phyloP scores from a whole-genome alignment of 2,329 filamentous ascomycete species.

The Fusarium siculi region DNA sequence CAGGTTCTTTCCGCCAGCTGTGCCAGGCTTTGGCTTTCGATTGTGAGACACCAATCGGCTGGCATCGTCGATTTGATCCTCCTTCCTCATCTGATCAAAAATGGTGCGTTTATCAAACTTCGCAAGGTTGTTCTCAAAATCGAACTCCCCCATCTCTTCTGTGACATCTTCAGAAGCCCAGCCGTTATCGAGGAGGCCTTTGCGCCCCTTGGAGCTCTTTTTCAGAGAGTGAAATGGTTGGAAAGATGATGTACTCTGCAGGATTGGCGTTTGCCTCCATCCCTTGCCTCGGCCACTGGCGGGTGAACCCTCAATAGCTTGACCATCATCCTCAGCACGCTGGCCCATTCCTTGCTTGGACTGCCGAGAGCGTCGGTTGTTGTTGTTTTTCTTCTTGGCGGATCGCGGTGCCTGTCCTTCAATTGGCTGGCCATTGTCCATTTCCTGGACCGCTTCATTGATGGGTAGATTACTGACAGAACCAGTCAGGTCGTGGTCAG shows the following conservation, averaged over 20 bases:
- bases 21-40: conserved; percentile 73
- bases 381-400: conserved; percentile 48
- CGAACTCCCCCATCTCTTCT: conserved; percentile 94
- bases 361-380: conserved; percentile 46
- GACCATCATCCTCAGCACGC: conserved; percentile 43
- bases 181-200: conserved; percentile 71
- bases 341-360: conserved; percentile 48
- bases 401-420: conserved; percentile 39
- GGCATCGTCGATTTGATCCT: conserved; percentile 89
- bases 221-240: conserved; percentile 72
- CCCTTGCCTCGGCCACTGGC: conserved; percentile 60
- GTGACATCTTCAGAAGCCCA: conserved; percentile 98
- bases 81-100: conserved; percentile 90
- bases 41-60: conserved; percentile 94
- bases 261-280: conserved; percentile 69
- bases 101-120: conserved; percentile 95
- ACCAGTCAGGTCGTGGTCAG: conserved; percentile 41
- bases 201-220: conserved; percentile 61
- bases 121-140: conserved; percentile 88
- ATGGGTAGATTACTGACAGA: conserved; percentile 44
- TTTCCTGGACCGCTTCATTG: conserved; percentile 24
- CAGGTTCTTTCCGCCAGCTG: conserved; percentile 85
- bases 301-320: conserved; percentile 38
- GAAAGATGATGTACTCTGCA: conserved; percentile 70
- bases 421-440: conserved; percentile 30